A percentile compares a stretch with the other conserved stretches of the same genome.
Evolutionary conservation across 352 stramenopile genomes (phyloP).

Genomic region (Pythium pyrilobum): DNA sequence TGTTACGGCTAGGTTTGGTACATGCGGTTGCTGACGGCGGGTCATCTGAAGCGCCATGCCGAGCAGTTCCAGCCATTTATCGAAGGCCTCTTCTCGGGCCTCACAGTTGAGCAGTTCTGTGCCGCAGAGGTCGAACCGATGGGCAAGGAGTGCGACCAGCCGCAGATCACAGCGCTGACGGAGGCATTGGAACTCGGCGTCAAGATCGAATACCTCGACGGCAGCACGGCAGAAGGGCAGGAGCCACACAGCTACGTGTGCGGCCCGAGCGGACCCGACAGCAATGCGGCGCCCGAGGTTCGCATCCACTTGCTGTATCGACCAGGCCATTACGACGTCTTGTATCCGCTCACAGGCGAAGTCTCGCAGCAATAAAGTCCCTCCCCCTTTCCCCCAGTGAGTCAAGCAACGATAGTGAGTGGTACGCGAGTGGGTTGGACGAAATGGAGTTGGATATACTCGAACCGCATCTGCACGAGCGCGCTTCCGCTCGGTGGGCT

Average conservation of each 20-base stretch:
- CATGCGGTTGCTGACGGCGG: constrained; percentile 75
- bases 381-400: too few species aligned
- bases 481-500: not conserved
- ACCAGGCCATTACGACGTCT: constrained; percentile 94
- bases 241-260: constrained; percentile 67
- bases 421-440: too few species aligned
- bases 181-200: constrained; percentile 88
- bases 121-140: constrained; percentile 87
- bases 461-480: too few species aligned
- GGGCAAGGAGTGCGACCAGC: constrained; percentile 91
- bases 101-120: constrained; percentile 83
- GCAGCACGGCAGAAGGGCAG: constrained; percentile 40
- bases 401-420: too few species aligned
- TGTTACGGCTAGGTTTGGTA: constrained; percentile 66
- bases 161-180: constrained; percentile 90
- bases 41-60: constrained; percentile 83
- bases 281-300: not conserved
- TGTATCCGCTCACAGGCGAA: constrained; percentile 88
- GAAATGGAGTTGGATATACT: too few species aligned
- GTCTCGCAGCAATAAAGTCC: too few species aligned
- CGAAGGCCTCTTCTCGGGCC: constrained; percentile 70
- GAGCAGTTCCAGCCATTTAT: constrained; percentile 90
- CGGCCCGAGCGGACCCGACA: constrained; percentile 9
- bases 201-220: constrained; percentile 93
- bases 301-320: constrained; percentile 89